These are phyloP conservation scores for Tagetes erecta DNA, from an alignment of 129 eudicot genomes.

Conservation along the genomic window DNA sequence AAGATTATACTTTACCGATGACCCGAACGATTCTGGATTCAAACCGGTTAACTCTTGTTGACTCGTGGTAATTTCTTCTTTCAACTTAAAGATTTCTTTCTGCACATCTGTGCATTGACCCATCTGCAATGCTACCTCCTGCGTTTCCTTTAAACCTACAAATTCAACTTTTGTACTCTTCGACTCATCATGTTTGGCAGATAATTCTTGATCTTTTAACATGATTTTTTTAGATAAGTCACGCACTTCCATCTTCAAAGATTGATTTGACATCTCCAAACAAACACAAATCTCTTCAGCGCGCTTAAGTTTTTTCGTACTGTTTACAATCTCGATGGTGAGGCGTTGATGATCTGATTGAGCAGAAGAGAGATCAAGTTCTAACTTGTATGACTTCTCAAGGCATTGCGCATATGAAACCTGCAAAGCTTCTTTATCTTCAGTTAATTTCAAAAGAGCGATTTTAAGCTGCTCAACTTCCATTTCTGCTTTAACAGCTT, in stretches of 20 bases:
- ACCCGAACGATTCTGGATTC: constrained; percentile 50
- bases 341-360: constrained; percentile 62
- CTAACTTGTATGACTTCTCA: constrained; percentile 63
- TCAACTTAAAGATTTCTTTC: constrained; percentile 48
- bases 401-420: constrained; percentile 58
- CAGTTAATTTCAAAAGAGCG: constrained; percentile 46
- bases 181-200: constrained; percentile 56
- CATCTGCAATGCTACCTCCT: constrained; percentile 63
- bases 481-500: constrained; percentile 55
- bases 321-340: constrained; percentile 42
- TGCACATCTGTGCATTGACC: constrained; percentile 56
- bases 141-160: constrained; percentile 54
- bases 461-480: constrained; percentile 58
- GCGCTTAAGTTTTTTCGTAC: constrained; percentile 49
- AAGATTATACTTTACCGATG: constrained; percentile 55
- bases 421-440: constrained; percentile 63
- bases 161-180: constrained; percentile 54
- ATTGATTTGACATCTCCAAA: constrained; percentile 64
- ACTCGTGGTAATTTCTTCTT: constrained; percentile 60
- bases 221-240: constrained; percentile 60
- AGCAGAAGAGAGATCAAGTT: constrained; percentile 51
- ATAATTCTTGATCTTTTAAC: constrained; percentile 66
- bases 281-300: constrained; percentile 60
- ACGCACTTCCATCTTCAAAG: constrained; percentile 64
- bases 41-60: constrained; percentile 69